Evolutionary conservation across 345 rosid species (phyloP).

Genomic region (Salix purpurea): DNA sequence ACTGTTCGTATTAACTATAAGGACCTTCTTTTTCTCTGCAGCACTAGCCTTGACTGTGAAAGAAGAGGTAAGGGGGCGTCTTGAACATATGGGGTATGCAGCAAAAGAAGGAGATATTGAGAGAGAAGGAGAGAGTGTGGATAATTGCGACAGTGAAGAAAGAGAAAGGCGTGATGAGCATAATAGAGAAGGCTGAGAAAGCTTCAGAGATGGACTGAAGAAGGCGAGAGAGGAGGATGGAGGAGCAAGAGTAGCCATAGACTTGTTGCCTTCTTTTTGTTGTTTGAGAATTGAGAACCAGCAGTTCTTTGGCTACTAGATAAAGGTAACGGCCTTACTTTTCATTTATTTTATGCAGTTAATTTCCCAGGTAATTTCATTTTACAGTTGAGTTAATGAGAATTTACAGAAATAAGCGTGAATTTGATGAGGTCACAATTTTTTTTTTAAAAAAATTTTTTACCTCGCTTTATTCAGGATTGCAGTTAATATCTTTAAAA

Average conservation of each 20-base stretch:
- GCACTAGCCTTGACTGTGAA: conserved; percentile 45
- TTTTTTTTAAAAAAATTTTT: no score
- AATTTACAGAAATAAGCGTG: not conserved
- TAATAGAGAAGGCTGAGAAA: conserved; percentile 27
- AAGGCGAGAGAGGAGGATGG: conserved; percentile 28
- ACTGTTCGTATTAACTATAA: conserved; percentile 76
- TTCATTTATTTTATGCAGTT: not conserved
- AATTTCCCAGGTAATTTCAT: conserved; percentile 12
- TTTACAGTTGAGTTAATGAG: not conserved
- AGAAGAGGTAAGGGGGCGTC: conserved; percentile 26
- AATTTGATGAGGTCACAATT: no score
- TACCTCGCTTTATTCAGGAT: not conserved
- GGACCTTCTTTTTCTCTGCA: conserved; percentile 80
- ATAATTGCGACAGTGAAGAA: conserved; percentile 17
- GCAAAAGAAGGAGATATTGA: conserved; percentile 32
- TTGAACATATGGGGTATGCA: conserved; percentile 20
- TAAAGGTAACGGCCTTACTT: conserved; percentile 17
- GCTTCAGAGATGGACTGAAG: conserved; percentile 28
- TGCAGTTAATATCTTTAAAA: not conserved
- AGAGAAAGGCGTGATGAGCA: conserved; percentile 23
- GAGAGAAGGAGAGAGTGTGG: conserved; percentile 23
- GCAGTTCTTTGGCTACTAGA: conserved; percentile 15
- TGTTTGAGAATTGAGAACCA: conserved; percentile 31
- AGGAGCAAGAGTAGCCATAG: conserved; percentile 55
- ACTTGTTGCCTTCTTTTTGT: not conserved